Conservation (phyloP, 2,329 filamentous ascomycete genomes). For the Onygena corvina region DNA sequence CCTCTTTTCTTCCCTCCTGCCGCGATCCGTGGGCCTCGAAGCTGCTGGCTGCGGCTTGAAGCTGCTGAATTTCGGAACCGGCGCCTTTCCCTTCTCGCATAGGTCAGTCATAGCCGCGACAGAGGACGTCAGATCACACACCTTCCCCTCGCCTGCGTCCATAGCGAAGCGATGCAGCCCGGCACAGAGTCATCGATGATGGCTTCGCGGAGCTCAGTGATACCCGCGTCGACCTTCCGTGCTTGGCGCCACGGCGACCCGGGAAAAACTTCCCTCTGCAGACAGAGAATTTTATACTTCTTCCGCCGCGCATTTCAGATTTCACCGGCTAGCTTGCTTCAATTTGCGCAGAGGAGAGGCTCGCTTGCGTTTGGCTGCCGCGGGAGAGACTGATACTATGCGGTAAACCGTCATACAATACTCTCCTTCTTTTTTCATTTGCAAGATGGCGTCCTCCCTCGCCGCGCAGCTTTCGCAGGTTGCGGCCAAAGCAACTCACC, state of each 20-base stretch:
- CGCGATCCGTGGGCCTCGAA: neutral
- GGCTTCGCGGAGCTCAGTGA: constrained; percentile 4
- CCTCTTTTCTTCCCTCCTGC: neutral
- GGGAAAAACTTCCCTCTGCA: constrained; percentile 21
- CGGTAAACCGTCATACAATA: neutral
- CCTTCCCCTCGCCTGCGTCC: constrained; percentile 27
- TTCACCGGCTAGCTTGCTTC: neutral
- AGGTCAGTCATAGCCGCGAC: neutral
- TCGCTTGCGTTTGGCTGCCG: neutral
- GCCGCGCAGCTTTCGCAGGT: constrained; percentile 90
- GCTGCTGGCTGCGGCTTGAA: constrained; percentile 41
- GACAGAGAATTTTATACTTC: constrained; percentile 18
- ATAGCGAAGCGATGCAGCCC: too few relatives aligned
- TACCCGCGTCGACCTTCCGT: constrained; percentile 16
- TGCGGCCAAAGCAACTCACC: constrained; percentile 75
- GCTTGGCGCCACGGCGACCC: constrained; percentile 10
- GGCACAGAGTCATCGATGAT: too few relatives aligned
- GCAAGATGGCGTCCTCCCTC: constrained; percentile 67
- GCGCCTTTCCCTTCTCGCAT: constrained; percentile 25
- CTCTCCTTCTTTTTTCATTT: neutral
- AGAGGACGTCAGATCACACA: constrained; percentile 16
- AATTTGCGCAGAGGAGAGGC: neutral
- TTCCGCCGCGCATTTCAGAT: neutral
- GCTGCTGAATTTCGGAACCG: constrained; percentile 60
- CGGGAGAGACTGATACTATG: neutral